Base-by-base conservation (phyloP, 441 rosid genomes). In the Populus hybrid region DNA sequence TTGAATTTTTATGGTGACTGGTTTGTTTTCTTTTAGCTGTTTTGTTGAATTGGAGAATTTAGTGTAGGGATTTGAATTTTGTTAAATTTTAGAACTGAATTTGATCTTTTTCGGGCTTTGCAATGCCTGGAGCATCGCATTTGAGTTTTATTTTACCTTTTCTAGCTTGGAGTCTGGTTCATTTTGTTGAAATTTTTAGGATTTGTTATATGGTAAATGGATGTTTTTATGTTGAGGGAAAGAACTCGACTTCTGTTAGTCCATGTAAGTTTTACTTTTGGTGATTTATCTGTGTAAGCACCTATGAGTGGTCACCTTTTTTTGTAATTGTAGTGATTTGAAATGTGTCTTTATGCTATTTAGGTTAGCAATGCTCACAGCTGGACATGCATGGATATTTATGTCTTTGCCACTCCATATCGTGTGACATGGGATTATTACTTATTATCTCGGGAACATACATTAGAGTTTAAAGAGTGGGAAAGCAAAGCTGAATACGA, bases 341-440 rank as follows among this genome's bases (percentile, higher is more conserved):
- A 66, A 74, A 76, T 66, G 38, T 69, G 23, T 67, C 59, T 70
- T n/a, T 65, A 67, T 71, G 74, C 82, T 78, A 59, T 83, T 42
- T 86, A 96, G 99, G 92, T 91, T 18, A 85, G 82, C 74, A 86
- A 91, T 36, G 91, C 98, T 73, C 99, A 94, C 83, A 94, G 98
- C 77, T 96, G 97, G 98, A 93, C 99, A 1, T 96, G 99, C 70
- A 88, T 94, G 96, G 99, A 94, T 88, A 83, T 96, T 74, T 96
- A 96, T 84, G 89, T 96, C 63, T 96, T 96, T 85, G 97, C 93
- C 16, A 94, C 98, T 72, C 99, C 99, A 56, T 93, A 94, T 69
- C 97, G 94, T 3, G 97, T 92, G 45, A 93, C 99, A 4, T 96
- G 99, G 99, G 97, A 94, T 85, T 96, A 94, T 87, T 93, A 94